Conservation (phyloP, 441 rosid species). For the Mallotus japonicus region DNA sequence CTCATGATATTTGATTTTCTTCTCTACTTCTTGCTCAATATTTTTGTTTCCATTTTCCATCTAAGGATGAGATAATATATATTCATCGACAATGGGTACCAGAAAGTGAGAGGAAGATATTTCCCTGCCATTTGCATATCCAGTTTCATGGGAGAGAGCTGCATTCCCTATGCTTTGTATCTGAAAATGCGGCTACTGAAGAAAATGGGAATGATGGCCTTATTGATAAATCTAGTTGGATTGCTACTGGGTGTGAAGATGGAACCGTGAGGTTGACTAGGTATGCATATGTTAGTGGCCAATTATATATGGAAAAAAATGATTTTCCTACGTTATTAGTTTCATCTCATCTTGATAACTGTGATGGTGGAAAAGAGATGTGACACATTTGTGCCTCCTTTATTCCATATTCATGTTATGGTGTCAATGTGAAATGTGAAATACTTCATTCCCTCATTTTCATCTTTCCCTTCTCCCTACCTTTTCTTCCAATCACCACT, state of each 20-base stretch:
- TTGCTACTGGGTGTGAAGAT: constrained; percentile 98
- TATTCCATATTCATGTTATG: neutral
- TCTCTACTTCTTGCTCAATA: constrained; percentile 9
- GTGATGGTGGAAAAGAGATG: constrained; percentile 8
- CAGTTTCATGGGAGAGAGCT: constrained; percentile 97
- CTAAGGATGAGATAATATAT: constrained; percentile 81
- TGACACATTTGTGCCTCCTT: neutral
- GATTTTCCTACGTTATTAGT: neutral
- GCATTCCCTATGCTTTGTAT: constrained; percentile 82
- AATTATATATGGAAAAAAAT: constrained; percentile 12
- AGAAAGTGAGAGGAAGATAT: constrained; percentile 45
- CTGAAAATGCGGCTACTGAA: constrained; percentile 35
- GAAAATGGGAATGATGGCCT: constrained; percentile 30
- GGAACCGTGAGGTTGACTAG: constrained; percentile 95
- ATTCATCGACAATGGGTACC: constrained; percentile 62
- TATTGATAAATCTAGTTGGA: constrained; percentile 60
- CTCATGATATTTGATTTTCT: neutral
- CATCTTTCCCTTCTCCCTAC: neutral
- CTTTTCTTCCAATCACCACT: neutral
- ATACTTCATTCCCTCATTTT: neutral
- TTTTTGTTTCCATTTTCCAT: constrained; percentile 21
- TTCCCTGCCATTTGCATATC: constrained; percentile 67
- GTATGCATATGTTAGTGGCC: constrained; percentile 37
- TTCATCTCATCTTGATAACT: constrained; percentile 10
- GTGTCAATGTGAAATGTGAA: neutral